Evolutionary conservation across 495 filamentous ascomycete species (phyloP), one percentile per base, ranked within the genome.

Genomic region (Saxophila tyrrhenica): DNA sequence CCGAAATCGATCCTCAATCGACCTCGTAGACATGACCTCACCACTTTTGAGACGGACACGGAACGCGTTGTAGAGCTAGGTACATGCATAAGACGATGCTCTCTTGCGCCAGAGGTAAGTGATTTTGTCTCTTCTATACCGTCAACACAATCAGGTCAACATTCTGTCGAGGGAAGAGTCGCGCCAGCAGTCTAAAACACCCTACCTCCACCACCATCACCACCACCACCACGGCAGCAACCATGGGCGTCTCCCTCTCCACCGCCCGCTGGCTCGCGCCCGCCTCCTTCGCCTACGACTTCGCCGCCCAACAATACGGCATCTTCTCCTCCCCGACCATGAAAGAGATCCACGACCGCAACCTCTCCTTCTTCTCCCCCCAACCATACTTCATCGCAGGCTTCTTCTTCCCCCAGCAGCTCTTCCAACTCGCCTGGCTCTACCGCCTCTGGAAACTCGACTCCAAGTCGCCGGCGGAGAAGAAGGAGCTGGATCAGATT

Each of bases 321-420:
- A 52, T 54, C 16, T 19, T 21, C 25, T 48, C 65, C 25, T 62
- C 54, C 2, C 75, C 75, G 9, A 75, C 72, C 57, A 78, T 77
- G 75, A 68, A 73, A 56, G 69, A 73, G 39, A 64, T 78, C 41
- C 72, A 77, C 58, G 67, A 77, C 56, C 51, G 58, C 21, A 77
- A 78, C 64, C 60, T 76, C 22, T 74, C 74, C 9, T 76, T 76
- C 60, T 77, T 70, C 62, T 69, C 62, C 11, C 75, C 75, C 15
- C 68, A 76, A 50, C 73, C 74, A 7, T 73, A 59, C 55, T 78
- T 76, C 67, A 78, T 78, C 50, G 75, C 49, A 13, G 75, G 55
- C 50, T 78, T 78, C 63, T 78, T 78, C 67, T 73, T 74, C 62
- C 72, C 73, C 1, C 75, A 78, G 62, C 75, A 78, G 56, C 48